Conservation (phyloP, 768 basidiomycete genomes). For the Suillus clintonianus region DNA sequence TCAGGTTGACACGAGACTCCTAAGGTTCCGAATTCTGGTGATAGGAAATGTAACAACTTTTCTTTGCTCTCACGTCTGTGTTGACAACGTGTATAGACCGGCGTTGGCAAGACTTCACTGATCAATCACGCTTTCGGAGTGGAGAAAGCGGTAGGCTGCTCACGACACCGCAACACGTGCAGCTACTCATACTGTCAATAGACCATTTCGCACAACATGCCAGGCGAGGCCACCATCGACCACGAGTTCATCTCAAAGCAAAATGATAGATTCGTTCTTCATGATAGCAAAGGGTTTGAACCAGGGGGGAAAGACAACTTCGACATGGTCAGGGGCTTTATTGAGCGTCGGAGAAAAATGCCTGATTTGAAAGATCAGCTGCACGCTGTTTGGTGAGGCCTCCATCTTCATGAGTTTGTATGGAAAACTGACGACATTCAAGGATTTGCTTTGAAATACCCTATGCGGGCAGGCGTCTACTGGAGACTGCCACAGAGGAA, state of each 20-base stretch:
- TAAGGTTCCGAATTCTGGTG: too few relatives aligned
- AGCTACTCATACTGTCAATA: background rate
- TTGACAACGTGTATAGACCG: too few relatives aligned
- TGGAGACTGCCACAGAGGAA: background rate
- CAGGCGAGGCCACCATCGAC: constrained; percentile 13
- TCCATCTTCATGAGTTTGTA: background rate
- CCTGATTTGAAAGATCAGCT: constrained; percentile 11
- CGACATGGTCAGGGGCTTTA: constrained; percentile 8
- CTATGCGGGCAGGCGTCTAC: background rate
- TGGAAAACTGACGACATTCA: background rate
- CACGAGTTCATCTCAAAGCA: constrained; percentile 10
- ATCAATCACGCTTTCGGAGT: constrained; percentile 3
- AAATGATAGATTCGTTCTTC: constrained; percentile 15
- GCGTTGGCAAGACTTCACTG: constrained; percentile 8
- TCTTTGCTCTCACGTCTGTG: too few relatives aligned
- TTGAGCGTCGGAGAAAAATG: constrained; percentile 4
- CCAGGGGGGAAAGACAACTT: constrained; percentile 4
- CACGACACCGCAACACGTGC: background rate
- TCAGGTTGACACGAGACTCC: too few relatives aligned
- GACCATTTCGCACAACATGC: background rate
- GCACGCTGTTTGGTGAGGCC: constrained; percentile 16
- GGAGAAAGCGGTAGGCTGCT: background rate
- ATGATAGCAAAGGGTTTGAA: constrained; percentile 18
- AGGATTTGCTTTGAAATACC: constrained; percentile 7
- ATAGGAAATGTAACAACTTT: too few relatives aligned